These are phyloP conservation scores for Esteya vermicola DNA, from an alignment of 2,329 filamentous ascomycete genomes.

Conservation along the genomic window DNA sequence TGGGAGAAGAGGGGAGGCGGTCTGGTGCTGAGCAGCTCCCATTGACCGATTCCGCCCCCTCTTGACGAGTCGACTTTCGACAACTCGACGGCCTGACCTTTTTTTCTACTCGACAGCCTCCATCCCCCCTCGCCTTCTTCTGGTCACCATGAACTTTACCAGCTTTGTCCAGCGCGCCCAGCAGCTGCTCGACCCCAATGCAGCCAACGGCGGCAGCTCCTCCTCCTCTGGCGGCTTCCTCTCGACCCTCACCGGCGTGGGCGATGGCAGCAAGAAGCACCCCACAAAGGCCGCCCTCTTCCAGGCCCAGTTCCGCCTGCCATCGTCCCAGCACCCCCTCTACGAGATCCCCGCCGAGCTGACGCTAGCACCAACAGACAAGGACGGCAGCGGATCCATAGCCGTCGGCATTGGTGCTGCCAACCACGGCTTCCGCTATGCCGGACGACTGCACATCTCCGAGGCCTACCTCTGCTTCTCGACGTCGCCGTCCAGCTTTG, in stretches of 20 bases:
- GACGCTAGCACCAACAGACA: conserved; percentile 49
- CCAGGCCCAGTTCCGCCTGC: conserved; percentile 90
- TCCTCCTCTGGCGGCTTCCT: conserved; percentile 10
- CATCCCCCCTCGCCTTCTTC: background rate
- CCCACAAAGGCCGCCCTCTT: conserved; percentile 88
- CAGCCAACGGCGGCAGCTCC: conserved; percentile 36
- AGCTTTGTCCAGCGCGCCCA: conserved; percentile 92
- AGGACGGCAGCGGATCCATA: conserved; percentile 20
- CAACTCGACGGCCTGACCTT: background rate
- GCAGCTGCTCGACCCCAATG: conserved; percentile 83
- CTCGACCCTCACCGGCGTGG: conserved; percentile 39
- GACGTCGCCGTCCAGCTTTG: conserved; percentile 78
- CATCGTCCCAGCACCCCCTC: conserved; percentile 78
- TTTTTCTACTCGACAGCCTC: background rate
- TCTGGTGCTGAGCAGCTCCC: no score
- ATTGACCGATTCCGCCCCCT: background rate
- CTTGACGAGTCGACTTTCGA: background rate
- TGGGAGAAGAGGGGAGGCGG: no score
- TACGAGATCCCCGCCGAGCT: conserved; percentile 96
- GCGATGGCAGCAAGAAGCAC: conserved; percentile 43
- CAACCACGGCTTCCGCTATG: conserved; percentile 69
- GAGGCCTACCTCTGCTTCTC: conserved; percentile 96
- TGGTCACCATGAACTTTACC: conserved; percentile 43
- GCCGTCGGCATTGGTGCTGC: conserved; percentile 18
- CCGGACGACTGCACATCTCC: conserved; percentile 83